These are phyloP conservation scores for Fusarium hostae DNA, from an alignment of 2,329 filamentous ascomycete species.

Conservation along the genomic window DNA sequence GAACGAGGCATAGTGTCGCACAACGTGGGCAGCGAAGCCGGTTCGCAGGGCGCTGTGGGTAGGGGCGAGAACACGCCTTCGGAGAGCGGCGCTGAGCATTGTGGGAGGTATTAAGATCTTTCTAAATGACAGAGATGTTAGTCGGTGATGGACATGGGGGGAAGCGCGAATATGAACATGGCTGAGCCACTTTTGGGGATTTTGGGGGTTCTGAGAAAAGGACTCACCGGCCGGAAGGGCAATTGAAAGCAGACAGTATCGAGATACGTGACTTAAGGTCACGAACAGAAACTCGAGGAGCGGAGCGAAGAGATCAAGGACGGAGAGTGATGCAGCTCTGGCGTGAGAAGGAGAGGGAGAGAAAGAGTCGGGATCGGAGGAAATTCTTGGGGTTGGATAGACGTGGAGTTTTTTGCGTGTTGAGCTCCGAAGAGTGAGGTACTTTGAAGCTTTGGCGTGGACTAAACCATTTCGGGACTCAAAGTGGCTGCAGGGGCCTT, in stretches of 20 bases:
- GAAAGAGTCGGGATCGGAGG: constrained; percentile 48
- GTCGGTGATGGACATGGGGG: constrained; percentile 34
- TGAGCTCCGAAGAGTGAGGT: constrained; percentile 53
- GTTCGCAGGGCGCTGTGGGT: constrained; percentile 63
- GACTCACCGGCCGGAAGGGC: constrained; percentile 40
- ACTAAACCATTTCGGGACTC: constrained; percentile 41
- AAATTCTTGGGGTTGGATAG: constrained; percentile 52
- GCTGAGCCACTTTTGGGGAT: constrained; percentile 24
- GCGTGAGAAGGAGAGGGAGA: constrained; percentile 49
- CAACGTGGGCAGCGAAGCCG: constrained; percentile 64
- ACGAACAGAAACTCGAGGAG: constrained; percentile 30
- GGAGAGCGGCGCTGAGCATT: constrained; percentile 72
- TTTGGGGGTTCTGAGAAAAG: constrained; percentile 11
- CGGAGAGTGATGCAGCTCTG: constrained; percentile 42
- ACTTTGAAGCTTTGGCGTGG: constrained; percentile 49
- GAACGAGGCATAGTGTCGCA: constrained; percentile 82
- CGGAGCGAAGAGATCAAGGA: constrained; percentile 32
- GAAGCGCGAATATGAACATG: constrained; percentile 30
- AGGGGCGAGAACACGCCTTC: constrained; percentile 68
- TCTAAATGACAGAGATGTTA: constrained; percentile 35
- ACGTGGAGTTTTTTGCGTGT: constrained; percentile 54
- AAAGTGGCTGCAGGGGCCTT: constrained; percentile 32
- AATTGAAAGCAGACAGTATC: constrained; percentile 41
- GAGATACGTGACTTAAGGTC: constrained; percentile 34
- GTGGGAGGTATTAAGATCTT: constrained; percentile 47